Base-by-base conservation (phyloP, 768 basidiomycete species). In the Boletus pseudopeckii region DNA sequence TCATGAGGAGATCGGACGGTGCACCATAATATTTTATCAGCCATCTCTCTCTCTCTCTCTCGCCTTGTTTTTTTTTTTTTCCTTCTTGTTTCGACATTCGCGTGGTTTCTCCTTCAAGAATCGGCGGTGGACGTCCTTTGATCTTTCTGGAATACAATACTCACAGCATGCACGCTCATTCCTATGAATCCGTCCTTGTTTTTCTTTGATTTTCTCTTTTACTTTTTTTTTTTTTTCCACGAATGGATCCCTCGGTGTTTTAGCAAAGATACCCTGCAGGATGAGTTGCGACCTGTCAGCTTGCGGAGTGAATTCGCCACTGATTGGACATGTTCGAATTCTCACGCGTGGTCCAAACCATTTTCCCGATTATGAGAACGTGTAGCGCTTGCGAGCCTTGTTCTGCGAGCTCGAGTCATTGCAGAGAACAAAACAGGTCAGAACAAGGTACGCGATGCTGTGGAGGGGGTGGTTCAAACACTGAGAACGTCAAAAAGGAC, bases 161-260 rank as follows among this genome's bases (percentile, higher is more conserved):
- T 50, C 52, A 61, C 48, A 50, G 10, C 62, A 59, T 61, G 52
- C 64, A 66, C 68, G 42, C 50, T 72, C 70, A 54, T 64, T 70
- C 49, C 50, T 71, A 64, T 39, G 46, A 48, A 38, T 24, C 28
- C 22, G 20, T 37, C 11, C 4, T 34, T 15, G 37, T 53, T 28
- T 22, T 9, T 32, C 45, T 59, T n/a, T n/a, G n/a, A n/a, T n/a
- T n/a, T 36, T 22, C 17, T 36, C 37, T 46, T 33, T 42, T 50
- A 46, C 22, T 9, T 30, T n/a, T 22, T 22, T 24, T 5, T 24
- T 39, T 24, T 7, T n/a, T 40, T 51, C 49, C 32, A 45, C 24
- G 60, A 64, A 61, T 60, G 56, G 57, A 61, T 61, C 18, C n/a
- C 50, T 43, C 58, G 48, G 51, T 55, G 50, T 48, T 38, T 55